phyloP scores from a whole-genome alignment of 1,284 basidiomycete genomes.

The Puccinia brachypodii region DNA sequence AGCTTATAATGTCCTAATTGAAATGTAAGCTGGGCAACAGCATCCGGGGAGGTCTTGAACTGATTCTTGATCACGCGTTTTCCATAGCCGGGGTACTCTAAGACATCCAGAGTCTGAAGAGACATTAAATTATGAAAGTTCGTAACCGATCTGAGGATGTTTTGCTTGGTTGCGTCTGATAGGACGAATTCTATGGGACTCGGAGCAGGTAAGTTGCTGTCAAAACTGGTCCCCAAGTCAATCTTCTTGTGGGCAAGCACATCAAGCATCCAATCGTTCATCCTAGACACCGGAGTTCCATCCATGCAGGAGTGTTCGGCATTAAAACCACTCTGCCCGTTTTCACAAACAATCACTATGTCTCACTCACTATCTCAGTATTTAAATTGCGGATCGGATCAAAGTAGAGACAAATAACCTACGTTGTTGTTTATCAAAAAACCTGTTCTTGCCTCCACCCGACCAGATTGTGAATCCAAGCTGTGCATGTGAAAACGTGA shows the following conservation, averaged over 20 bases:
- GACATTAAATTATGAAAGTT: constrained; percentile 76
- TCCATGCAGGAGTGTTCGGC: constrained; percentile 86
- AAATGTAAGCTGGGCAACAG: constrained; percentile 79
- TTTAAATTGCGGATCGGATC: not conserved
- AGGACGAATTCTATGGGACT: constrained; percentile 54
- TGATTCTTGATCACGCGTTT: constrained; percentile 80
- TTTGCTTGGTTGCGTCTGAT: constrained; percentile 67
- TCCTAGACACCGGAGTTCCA: constrained; percentile 87
- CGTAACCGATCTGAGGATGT: constrained; percentile 63
- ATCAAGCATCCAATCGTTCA: constrained; percentile 91
- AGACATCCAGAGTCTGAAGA: constrained; percentile 51
- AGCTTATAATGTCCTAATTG: constrained; percentile 87
- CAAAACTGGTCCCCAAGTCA: constrained; percentile 63
- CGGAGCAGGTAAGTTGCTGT: constrained; percentile 51
- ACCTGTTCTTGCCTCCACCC: constrained; percentile 87
- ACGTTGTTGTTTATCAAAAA: constrained; percentile 97
- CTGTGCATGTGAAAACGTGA: not conserved
- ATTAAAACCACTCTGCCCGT: constrained; percentile 87
- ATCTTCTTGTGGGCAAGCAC: constrained; percentile 75
- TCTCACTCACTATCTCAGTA: not conserved
- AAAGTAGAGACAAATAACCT: constrained; percentile 56
- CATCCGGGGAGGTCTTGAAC: constrained; percentile 83
- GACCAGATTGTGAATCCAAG: constrained; percentile 75
- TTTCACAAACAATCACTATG: constrained; percentile 83
- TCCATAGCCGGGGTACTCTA: constrained; percentile 89